Conservation (phyloP, 2,329 filamentous ascomycete genomes). For the Sclerotinia subarctica region DNA sequence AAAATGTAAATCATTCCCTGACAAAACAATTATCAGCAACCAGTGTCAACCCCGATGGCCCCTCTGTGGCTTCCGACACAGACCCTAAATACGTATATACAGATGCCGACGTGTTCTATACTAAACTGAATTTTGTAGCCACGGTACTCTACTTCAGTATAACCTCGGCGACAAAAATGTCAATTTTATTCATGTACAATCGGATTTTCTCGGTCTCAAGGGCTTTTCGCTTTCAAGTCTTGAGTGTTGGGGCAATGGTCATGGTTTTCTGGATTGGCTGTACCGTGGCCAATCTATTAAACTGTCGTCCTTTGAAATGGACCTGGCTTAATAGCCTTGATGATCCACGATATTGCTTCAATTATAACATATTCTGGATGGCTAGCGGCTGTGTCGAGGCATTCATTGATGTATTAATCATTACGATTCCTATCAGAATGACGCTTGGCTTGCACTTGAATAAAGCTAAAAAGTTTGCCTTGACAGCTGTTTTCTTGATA, state of each 20-base stretch:
- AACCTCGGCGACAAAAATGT: slow-evolving; percentile 3
- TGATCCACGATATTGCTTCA: slow-evolving; percentile 13
- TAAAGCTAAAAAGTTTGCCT: slow-evolving; percentile 1
- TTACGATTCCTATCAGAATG: background rate
- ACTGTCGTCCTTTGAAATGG: slow-evolving; percentile 11
- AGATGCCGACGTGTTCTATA: slow-evolving; percentile 9
- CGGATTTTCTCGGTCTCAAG: slow-evolving; percentile 8
- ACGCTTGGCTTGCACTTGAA: slow-evolving; percentile 2
- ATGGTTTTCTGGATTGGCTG: slow-evolving; percentile 10
- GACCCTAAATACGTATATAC: slow-evolving; percentile 6
- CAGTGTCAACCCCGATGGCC: slow-evolving; percentile 9
- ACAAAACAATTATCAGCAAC: background rate
- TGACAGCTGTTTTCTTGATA: slow-evolving; percentile 3
- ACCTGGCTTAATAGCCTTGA: slow-evolving; percentile 12
- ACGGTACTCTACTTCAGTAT: slow-evolving; percentile 9
- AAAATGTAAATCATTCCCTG: background rate
- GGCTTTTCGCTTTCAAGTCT: slow-evolving; percentile 1
- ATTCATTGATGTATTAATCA: slow-evolving; percentile 5
- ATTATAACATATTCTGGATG: slow-evolving; percentile 16
- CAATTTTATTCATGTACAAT: slow-evolving; percentile 6
- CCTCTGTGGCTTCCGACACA: background rate
- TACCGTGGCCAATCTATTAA: slow-evolving; percentile 7
- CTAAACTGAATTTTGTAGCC: slow-evolving; percentile 8
- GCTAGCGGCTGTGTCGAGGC: background rate
- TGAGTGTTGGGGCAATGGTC: background rate